Evolutionary conservation across 2,329 filamentous ascomycete species (phyloP), one percentile per base, ranked within the genome.

Genomic region (Colletotrichum somersetense): DNA sequence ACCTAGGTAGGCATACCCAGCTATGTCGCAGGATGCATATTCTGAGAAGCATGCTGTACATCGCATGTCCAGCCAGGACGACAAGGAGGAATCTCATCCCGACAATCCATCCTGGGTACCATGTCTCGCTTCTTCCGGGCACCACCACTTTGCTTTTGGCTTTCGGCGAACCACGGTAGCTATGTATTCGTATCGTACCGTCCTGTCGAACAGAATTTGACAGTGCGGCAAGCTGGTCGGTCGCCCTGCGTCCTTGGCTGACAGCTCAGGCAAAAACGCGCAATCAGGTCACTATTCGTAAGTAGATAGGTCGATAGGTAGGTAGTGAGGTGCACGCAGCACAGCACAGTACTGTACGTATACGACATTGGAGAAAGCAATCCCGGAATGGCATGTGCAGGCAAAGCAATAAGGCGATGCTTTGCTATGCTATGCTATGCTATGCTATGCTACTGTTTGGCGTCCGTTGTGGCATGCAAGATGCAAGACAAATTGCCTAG

Each of bases 401-500:
- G 33, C 53, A 56, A 38, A 12, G 33, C 59, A 62, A 14, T 11
- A 30, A 52, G 44, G 5, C 20, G 14, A 8, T 35, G 11, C 30
- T 58, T 30, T 26, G 12, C 30, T 30, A 40, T 40, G 38, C 38
- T n/a, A 46, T 26, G 12, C 30, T 30, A 8, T 26, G 12, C 30
- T 30, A 8, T 26, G 12, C 30, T 30, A 40, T 40, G 38, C 38
- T n/a, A 46, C 44, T 64, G 53, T 46, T 55, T 46, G 52, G 62
- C 16, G 16, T 42, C 38, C 26, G 67, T 30, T 62, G 35, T 46
- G 67, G 62, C 35, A 69, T 58, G 67, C 35, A 38, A 38, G 35
- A 38, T 38, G 35, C 62, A 44, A 69, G 52, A 59, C 53, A 58
- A 58, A 30, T 30, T 30, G 30, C 30, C 40, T 40, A 42, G n/a